Percentiles rank a stretch among this genome's conserved stretches.
These are phyloP conservation scores for Stereum hirsutum DNA, from an alignment of 1,284 basidiomycete genomes.

Conservation along the genomic window DNA sequence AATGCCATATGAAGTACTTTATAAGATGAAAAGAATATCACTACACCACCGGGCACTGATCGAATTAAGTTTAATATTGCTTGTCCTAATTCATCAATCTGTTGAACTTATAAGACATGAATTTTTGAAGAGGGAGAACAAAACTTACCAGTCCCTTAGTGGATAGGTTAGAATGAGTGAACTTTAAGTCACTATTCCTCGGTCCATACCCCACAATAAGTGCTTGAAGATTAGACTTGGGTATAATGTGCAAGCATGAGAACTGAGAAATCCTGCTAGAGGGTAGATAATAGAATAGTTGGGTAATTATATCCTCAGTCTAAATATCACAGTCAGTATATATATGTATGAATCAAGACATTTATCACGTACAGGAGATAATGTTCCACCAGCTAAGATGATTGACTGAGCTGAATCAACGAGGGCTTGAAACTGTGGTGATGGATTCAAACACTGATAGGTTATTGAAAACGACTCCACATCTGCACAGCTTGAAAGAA, in stretches of 20 bases:
- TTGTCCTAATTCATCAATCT: constrained; percentile 84
- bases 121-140: background rate
- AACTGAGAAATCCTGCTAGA: constrained; percentile 64
- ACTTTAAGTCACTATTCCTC: constrained; percentile 67
- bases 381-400: constrained; percentile 91
- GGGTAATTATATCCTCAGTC: constrained; percentile 84
- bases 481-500: constrained; percentile 32
- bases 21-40: constrained; percentile 95
- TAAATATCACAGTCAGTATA: constrained; percentile 20
- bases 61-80: constrained; percentile 73
- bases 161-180: constrained; percentile 75
- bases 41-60: constrained; percentile 80
- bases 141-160: constrained; percentile 55
- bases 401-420: constrained; percentile 76
- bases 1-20: constrained; percentile 68
- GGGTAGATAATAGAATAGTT: constrained; percentile 71
- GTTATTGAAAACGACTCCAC: constrained; percentile 58
- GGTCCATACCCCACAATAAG: constrained; percentile 78
- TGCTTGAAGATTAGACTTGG: constrained; percentile 70
- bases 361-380: constrained; percentile 72
- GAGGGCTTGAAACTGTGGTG: constrained; percentile 79
- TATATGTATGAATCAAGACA: constrained; percentile 1
- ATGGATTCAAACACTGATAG: constrained; percentile 93
- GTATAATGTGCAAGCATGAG: constrained; percentile 92
- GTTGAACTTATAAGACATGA: background rate